A percentile compares a stretch with the other conserved stretches of the same genome.
Evolutionary conservation across 305 asterid species (phyloP).

Genomic region (Solanum hybrid): DNA sequence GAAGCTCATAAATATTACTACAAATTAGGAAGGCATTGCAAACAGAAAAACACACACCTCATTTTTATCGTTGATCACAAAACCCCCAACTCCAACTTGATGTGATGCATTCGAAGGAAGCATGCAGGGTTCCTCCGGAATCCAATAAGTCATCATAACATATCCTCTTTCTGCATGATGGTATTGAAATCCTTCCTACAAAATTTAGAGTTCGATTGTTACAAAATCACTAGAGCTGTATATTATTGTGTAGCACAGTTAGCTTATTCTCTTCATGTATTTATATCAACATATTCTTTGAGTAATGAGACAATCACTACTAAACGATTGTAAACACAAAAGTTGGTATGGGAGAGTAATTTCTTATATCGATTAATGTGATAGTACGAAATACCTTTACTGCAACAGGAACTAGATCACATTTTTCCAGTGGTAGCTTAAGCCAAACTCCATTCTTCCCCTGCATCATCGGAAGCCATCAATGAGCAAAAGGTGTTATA

Average conservation of each 20-base stretch:
- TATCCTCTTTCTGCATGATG: constrained; percentile 75
- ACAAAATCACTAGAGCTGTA: neutral
- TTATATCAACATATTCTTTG: no score
- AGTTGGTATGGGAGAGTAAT: neutral
- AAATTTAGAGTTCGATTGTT: neutral
- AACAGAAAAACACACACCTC: constrained; percentile 33
- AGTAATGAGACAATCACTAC: neutral
- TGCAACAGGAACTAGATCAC: constrained; percentile 70
- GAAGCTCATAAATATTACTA: neutral
- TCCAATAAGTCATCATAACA: constrained; percentile 87
- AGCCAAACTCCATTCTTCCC: constrained; percentile 88
- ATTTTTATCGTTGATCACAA: constrained; percentile 53
- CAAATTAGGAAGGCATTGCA: neutral
- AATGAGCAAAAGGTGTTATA: neutral
- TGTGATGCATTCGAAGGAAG: constrained; percentile 88
- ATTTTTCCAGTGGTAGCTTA: constrained; percentile 61
- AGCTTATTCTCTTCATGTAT: neutral
- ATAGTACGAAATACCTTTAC: constrained; percentile 32
- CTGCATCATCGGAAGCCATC: constrained; percentile 14
- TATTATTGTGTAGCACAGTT: neutral
- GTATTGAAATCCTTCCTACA: constrained; percentile 66
- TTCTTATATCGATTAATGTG: neutral
- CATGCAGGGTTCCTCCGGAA: constrained; percentile 57
- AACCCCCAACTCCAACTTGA: constrained; percentile 84
- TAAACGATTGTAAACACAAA: neutral